A percentile compares a stretch with the other conserved stretches of the same genome.
phyloP scores from a whole-genome alignment of 2,329 filamentous ascomycete species.

The Claviceps capensis region DNA sequence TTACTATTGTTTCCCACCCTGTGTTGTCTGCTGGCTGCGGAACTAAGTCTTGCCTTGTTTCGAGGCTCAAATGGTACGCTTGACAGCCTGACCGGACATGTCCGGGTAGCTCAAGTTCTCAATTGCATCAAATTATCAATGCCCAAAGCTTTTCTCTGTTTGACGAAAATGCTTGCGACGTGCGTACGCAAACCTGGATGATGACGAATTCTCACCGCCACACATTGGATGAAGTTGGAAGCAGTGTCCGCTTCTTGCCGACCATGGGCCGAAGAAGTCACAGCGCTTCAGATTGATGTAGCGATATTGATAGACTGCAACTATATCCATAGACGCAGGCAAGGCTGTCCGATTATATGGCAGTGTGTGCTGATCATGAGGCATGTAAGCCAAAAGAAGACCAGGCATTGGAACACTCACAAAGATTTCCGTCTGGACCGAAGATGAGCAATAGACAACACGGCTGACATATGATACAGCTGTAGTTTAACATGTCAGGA shows the following conservation, averaged over 20 bases:
- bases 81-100: too few relatives aligned
- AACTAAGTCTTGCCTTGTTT: too few relatives aligned
- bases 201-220: slow-evolving; percentile 50
- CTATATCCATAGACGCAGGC: slow-evolving; percentile 49
- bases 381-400: slow-evolving; percentile 52
- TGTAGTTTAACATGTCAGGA: slow-evolving; percentile 59
- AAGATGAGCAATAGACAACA: slow-evolving; percentile 27
- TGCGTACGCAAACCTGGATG: slow-evolving; percentile 49
- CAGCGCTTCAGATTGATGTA: slow-evolving; percentile 70
- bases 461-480: slow-evolving; percentile 41
- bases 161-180: slow-evolving; percentile 43
- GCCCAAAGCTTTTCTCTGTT: too few relatives aligned
- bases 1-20: too few relatives aligned
- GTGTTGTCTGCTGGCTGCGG: too few relatives aligned
- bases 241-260: slow-evolving; percentile 54
- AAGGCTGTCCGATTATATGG: slow-evolving; percentile 52
- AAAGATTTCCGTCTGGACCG: slow-evolving; percentile 54
- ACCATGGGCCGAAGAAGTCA: slow-evolving; percentile 65
- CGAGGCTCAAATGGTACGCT: too few relatives aligned
- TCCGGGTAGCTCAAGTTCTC: too few relatives aligned
- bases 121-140: too few relatives aligned
- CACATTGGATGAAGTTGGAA: slow-evolving; percentile 55
- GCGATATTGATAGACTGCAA: slow-evolving; percentile 60
- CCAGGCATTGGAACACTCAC: slow-evolving; percentile 46
- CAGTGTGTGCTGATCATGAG: slow-evolving; percentile 42